phyloP scores from a whole-genome alignment of 331 rosid genomes.

The Stylosanthes scabra region DNA sequence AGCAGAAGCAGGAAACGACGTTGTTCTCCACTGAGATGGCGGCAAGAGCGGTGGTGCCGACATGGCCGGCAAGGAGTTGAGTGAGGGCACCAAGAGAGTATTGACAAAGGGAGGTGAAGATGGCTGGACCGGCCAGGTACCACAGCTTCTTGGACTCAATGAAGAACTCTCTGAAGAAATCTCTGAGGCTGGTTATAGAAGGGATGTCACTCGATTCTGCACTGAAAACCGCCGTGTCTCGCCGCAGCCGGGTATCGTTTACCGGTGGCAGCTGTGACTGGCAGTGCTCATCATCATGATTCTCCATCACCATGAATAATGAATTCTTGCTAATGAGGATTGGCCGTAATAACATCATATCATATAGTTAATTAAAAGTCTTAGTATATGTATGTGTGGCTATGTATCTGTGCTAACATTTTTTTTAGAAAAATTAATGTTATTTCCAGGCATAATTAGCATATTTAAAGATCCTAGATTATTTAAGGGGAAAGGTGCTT shows the following conservation, averaged over 20 bases:
- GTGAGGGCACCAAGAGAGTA: slow-evolving; percentile 94
- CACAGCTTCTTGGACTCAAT: slow-evolving; percentile 68
- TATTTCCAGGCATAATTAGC: no score
- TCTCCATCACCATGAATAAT: not conserved
- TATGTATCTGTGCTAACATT: no score
- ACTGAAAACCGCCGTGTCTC: slow-evolving; percentile 41
- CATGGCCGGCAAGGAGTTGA: slow-evolving; percentile 79
- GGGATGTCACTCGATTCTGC: slow-evolving; percentile 58
- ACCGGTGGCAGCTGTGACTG: slow-evolving; percentile 36
- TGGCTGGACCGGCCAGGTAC: slow-evolving; percentile 83
- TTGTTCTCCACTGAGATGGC: slow-evolving; percentile 86
- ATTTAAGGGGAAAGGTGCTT: no score
- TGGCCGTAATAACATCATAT: no score
- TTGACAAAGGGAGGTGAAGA: slow-evolving; percentile 69
- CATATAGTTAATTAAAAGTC: no score
- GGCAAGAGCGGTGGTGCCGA: slow-evolving; percentile 76
- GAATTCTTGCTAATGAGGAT: no score
- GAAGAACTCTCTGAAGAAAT: slow-evolving; percentile 48
- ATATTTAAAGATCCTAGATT: no score
- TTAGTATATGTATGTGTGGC: no score
- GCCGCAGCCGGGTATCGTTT: not conserved
- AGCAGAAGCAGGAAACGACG: slow-evolving; percentile 86
- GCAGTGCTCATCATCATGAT: not conserved
- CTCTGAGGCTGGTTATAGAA: slow-evolving; percentile 45
- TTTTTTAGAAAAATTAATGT: no score